Percentiles rank a stretch among this genome's conserved stretches.
Conservation (phyloP, 768 basidiomycete species). For the Rhizopogon salebrosus region DNA sequence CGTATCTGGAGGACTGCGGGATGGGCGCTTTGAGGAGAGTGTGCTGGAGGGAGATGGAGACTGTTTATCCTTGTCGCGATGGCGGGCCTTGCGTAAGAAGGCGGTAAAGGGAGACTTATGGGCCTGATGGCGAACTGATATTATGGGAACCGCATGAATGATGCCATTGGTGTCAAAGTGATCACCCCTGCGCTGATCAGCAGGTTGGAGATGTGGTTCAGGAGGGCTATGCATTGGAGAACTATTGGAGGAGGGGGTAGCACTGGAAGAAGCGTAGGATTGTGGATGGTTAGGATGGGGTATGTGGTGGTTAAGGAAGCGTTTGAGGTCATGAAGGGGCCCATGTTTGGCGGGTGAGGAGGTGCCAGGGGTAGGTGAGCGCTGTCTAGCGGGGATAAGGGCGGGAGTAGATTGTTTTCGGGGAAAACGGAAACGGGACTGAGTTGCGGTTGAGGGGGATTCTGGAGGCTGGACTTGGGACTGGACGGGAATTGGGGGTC, state of each 20-base stretch:
- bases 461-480: background rate
- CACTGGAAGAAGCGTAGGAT: conserved; percentile 13
- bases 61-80: conserved; percentile 13
- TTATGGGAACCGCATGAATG: conserved; percentile 25
- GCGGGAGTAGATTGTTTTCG: conserved; percentile 20
- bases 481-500: background rate
- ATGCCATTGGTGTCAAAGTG: conserved; percentile 32
- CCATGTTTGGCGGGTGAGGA: conserved; percentile 40
- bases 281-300: conserved; percentile 43
- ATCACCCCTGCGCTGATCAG: conserved; percentile 29
- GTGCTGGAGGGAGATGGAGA: conserved; percentile 28
- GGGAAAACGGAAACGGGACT: conserved; percentile 24
- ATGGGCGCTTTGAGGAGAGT: conserved; percentile 21
- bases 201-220: conserved; percentile 28
- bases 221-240: conserved; percentile 24
- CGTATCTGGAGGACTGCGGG: conserved; percentile 20
- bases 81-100: conserved; percentile 31
- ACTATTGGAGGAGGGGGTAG: conserved; percentile 22
- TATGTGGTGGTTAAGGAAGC: conserved; percentile 92
- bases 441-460: conserved; percentile 5
- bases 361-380: conserved; percentile 6
- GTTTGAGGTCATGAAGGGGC: conserved; percentile 87
- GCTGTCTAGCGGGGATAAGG: conserved; percentile 11
- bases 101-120: conserved; percentile 23
- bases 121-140: conserved; percentile 14